Evolutionary conservation across 148 eudicot species (phyloP).

Genomic region (Suaeda aralocaspica): DNA sequence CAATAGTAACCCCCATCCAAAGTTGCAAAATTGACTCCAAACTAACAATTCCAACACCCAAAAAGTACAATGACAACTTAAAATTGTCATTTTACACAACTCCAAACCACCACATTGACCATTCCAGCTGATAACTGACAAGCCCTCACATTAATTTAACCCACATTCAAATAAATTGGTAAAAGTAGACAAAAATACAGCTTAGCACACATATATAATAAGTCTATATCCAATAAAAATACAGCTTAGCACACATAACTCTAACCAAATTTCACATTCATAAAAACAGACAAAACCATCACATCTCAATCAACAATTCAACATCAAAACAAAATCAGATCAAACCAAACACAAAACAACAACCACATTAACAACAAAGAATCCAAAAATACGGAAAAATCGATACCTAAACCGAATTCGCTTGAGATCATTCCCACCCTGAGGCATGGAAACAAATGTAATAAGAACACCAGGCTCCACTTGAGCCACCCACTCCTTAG

Average conservation of each 20-base stretch:
- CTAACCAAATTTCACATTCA: slow-evolving; percentile 22
- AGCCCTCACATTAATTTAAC: neutral
- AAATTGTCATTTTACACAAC: neutral
- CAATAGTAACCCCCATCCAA: neutral
- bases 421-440: slow-evolving; percentile 87
- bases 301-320: slow-evolving; percentile 4
- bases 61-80: no score
- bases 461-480: slow-evolving; percentile 97
- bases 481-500: slow-evolving; percentile 97
- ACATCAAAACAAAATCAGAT: slow-evolving; percentile 4
- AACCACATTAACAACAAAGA: slow-evolving; percentile 32
- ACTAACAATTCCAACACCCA: neutral
- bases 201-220: neutral
- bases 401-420: slow-evolving; percentile 85
- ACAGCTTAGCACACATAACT: no score
- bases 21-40: slow-evolving; percentile 11
- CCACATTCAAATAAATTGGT: neutral
- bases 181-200: neutral
- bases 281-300: slow-evolving; percentile 27
- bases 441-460: slow-evolving; percentile 77
- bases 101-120: neutral
- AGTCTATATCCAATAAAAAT: no score
- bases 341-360: neutral
- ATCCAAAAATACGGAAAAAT: slow-evolving; percentile 23
- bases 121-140: neutral